A percentile compares a stretch with the other conserved stretches of the same genome.
Evolutionary conservation across 345 rosid species (phyloP).

Genomic region (Rhodamnia rubescens): DNA sequence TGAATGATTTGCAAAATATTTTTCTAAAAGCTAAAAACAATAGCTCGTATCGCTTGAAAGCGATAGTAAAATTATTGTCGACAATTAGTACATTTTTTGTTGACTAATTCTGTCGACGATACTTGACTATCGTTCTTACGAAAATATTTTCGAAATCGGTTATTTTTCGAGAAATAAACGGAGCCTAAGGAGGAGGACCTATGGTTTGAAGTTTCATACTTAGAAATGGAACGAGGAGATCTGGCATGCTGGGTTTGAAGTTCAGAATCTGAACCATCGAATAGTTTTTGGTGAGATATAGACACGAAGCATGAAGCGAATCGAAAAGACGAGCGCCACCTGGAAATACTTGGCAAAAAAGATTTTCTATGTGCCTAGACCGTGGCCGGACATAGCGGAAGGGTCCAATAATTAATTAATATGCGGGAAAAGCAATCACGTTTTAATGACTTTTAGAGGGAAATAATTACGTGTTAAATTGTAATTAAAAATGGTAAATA

Average conservation of each 20-base stretch:
- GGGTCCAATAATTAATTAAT: background rate
- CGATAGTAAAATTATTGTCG: background rate
- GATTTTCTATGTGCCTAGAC: background rate
- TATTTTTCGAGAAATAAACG: too few relatives aligned
- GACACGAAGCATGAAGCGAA: background rate
- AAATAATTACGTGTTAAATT: background rate
- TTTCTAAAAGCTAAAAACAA: background rate
- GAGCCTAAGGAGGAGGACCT: too few relatives aligned
- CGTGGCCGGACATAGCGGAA: background rate
- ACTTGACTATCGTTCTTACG: background rate
- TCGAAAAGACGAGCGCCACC: background rate
- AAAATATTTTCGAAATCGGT: background rate
- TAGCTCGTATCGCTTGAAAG: rapidly evolving
- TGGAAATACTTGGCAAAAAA: background rate
- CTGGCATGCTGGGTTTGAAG: too few relatives aligned
- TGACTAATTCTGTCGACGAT: background rate
- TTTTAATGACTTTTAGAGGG: background rate
- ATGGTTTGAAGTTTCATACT: too few relatives aligned
- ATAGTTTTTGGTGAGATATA: too few relatives aligned
- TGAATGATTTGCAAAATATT: background rate
- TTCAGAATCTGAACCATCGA: too few relatives aligned
- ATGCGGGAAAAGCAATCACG: background rate
- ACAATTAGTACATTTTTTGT: background rate
- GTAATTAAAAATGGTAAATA: background rate
- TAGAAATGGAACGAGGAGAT: too few relatives aligned